Conservation (phyloP, 73 alveolate genomes). For the Durusdinium trenchii region DNA sequence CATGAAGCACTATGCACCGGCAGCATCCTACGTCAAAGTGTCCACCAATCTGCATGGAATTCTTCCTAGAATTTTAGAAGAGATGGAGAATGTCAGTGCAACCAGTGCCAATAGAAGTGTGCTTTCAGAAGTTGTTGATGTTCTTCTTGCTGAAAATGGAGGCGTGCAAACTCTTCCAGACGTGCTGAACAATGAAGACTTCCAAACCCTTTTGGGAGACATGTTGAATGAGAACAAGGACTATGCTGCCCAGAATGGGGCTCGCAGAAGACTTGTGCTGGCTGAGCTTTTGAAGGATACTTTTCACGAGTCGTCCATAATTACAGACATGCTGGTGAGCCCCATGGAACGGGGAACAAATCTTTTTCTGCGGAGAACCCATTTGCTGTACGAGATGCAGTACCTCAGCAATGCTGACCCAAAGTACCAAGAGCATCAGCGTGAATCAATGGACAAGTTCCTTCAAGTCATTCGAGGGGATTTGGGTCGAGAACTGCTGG, state of each 20-base stretch:
- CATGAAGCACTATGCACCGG: slow-evolving; percentile 19
- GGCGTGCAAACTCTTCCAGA: not conserved
- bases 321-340: not conserved
- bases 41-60: not conserved
- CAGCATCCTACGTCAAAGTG: not conserved
- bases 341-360: slow-evolving; percentile 27
- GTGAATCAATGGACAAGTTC: not conserved
- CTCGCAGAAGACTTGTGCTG: not conserved
- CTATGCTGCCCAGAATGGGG: not conserved
- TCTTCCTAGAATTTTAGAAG: not conserved
- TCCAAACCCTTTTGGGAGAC: not conserved
- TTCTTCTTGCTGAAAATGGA: too few species aligned
- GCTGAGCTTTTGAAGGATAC: not conserved
- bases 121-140: too few species aligned
- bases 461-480: not conserved
- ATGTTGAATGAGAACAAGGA: not conserved
- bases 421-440: not conserved
- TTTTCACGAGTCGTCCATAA: not conserved
- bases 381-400: not conserved
- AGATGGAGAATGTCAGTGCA: too few species aligned
- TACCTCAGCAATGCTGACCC: not conserved
- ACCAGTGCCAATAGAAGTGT: too few species aligned
- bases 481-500: not conserved
- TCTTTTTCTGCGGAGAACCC: not conserved
- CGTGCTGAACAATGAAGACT: not conserved